Percentiles rank a stretch among this genome's conserved stretches.
Conservation (phyloP, 345 rosid species). For the Theobroma cacao region DNA sequence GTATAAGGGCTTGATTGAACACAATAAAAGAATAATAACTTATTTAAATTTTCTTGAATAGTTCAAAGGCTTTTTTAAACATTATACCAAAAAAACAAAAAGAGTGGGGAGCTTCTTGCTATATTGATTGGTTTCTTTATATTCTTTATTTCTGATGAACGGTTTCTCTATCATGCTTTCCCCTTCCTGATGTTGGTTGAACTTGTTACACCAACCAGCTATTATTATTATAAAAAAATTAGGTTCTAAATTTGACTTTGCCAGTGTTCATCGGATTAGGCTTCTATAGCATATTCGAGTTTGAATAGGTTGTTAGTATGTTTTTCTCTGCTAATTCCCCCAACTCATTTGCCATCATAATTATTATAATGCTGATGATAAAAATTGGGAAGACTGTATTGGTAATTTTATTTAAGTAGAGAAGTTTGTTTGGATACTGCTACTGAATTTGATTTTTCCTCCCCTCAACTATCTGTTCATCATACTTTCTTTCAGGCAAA, state of each 20-base stretch:
- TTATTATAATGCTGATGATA: background rate
- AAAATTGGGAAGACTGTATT: background rate
- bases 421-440: constrained; percentile 5
- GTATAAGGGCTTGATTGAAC: no score
- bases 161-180: background rate
- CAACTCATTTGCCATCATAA: background rate
- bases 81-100: no score
- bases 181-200: background rate
- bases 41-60: no score
- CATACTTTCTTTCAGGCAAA: constrained; percentile 45
- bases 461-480: background rate
- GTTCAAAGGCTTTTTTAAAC: no score
- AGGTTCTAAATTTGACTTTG: background rate
- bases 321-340: background rate
- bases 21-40: no score
- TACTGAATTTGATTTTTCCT: constrained; percentile 7
- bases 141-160: background rate
- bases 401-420: background rate
- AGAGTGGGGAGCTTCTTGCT: background rate
- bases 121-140: background rate
- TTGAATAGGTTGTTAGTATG: background rate
- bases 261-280: background rate
- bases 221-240: background rate
- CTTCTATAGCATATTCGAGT: background rate
- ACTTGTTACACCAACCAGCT: background rate